phyloP scores from a whole-genome alignment of 208 protist species.

The Trypanosoma lewisi region DNA sequence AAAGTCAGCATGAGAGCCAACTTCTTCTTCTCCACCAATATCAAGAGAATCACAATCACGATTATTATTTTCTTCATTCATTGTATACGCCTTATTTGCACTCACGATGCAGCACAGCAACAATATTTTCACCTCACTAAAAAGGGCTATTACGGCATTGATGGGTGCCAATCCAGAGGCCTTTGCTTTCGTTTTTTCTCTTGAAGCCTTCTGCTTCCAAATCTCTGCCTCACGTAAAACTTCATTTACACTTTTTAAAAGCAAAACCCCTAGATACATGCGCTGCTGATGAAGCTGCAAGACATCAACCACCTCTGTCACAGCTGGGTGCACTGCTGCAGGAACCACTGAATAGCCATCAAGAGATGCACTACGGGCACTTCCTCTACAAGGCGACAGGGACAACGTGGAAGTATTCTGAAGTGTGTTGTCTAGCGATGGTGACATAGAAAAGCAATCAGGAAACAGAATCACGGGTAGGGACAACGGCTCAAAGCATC shows the following conservation, averaged over 20 bases:
- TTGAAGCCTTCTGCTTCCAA: slow-evolving; percentile 33
- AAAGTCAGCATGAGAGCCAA: too few relatives aligned
- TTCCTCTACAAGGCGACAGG: not conserved
- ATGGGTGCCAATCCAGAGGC: slow-evolving; percentile 4
- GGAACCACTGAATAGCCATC: not conserved
- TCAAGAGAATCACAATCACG: too few relatives aligned
- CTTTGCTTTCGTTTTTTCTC: not conserved
- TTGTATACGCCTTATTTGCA: slow-evolving; percentile 30
- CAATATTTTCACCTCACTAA: slow-evolving; percentile 50
- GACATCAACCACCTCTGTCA: slow-evolving; percentile 18
- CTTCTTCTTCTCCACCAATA: too few relatives aligned
- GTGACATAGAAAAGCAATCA: slow-evolving; percentile 56
- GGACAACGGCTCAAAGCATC: slow-evolving; percentile 50
- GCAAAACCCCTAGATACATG: slow-evolving; percentile 27
- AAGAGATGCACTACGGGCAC: not conserved
- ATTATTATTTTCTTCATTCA: too few relatives aligned
- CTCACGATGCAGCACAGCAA: slow-evolving; percentile 45
- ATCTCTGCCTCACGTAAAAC: slow-evolving; percentile 53
- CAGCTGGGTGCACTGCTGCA: not conserved
- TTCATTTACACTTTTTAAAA: slow-evolving; percentile 60
- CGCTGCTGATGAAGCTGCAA: slow-evolving; percentile 34
- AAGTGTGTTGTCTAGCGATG: slow-evolving; percentile 9
- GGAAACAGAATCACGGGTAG: slow-evolving; percentile 65
- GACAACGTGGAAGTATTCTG: not conserved
- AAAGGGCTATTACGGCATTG: slow-evolving; percentile 23